phyloP scores from a whole-genome alignment of 495 filamentous ascomycete genomes.

The Schizothecium vesticola region DNA sequence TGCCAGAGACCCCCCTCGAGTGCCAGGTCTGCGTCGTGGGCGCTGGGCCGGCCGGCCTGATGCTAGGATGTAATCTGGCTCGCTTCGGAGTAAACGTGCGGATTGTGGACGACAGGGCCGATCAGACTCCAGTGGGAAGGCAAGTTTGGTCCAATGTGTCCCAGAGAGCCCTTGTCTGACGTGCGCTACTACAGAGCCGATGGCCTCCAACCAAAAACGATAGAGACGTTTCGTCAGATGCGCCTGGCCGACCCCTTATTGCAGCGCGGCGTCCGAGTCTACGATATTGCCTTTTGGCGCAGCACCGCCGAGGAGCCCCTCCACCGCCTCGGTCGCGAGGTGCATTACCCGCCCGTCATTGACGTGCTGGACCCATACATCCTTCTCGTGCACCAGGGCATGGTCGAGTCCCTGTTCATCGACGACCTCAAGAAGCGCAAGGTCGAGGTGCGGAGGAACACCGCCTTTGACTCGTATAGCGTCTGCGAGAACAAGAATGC shows the following conservation, averaged over 20 bases:
- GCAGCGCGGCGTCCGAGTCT: slow-evolving; percentile 57
- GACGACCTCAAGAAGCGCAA: slow-evolving; percentile 56
- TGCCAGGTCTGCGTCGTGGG: slow-evolving; percentile 61
- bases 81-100: slow-evolving; percentile 58
- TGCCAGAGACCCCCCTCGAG: slow-evolving; percentile 31
- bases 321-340: slow-evolving; percentile 48
- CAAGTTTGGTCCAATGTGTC: slow-evolving; percentile 13
- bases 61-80: slow-evolving; percentile 64
- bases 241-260: slow-evolving; percentile 58
- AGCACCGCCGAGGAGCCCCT: slow-evolving; percentile 51
- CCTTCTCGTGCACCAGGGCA: slow-evolving; percentile 67
- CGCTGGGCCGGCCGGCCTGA: slow-evolving; percentile 64
- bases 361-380: slow-evolving; percentile 68
- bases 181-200: slow-evolving; percentile 46
- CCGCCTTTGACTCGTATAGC: slow-evolving; percentile 50
- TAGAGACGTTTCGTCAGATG: slow-evolving; percentile 52
- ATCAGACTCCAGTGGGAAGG: slow-evolving; percentile 57
- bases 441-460: slow-evolving; percentile 52
- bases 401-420: slow-evolving; percentile 63
- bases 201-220: slow-evolving; percentile 58
- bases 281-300: slow-evolving; percentile 70
- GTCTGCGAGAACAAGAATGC: slow-evolving; percentile 33
- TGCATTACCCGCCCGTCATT: slow-evolving; percentile 51
- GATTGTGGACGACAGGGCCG: slow-evolving; percentile 57
- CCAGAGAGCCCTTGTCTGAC: not conserved